Conservation (phyloP, 768 basidiomycete genomes). For the Tricholoma flavovirens region DNA sequence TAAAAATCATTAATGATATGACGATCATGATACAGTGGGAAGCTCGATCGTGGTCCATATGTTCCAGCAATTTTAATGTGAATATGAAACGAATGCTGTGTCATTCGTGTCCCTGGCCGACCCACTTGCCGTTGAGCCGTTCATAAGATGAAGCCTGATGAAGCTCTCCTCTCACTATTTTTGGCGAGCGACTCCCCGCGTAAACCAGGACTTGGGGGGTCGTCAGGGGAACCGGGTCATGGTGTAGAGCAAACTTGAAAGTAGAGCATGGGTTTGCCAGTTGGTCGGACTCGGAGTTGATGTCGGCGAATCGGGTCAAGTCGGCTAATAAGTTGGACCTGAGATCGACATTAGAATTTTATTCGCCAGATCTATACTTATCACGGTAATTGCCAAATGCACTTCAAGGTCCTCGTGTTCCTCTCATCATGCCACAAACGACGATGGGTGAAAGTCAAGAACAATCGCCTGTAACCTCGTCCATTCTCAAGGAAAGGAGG, state of each 20-base stretch:
- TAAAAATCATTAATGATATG: too few species aligned
- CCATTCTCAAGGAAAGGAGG: constrained; percentile 69
- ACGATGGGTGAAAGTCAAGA: constrained; percentile 39
- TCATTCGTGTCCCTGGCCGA: neutral
- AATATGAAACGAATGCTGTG: too few species aligned
- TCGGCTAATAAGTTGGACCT: neutral
- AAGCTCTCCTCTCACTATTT: neutral
- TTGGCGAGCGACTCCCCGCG: neutral
- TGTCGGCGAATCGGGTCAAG: neutral
- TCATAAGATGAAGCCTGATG: too few species aligned
- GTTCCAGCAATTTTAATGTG: too few species aligned
- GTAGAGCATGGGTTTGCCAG: too few species aligned
- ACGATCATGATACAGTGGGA: too few species aligned
- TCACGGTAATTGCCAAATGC: constrained; percentile 20
- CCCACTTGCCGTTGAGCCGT: too few species aligned
- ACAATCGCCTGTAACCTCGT: constrained; percentile 36
- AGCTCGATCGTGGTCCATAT: too few species aligned
- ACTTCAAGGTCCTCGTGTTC: constrained; percentile 17
- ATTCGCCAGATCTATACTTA: constrained; percentile 14
- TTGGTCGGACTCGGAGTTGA: neutral
- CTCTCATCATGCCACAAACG: constrained; percentile 41
- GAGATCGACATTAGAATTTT: constrained; percentile 3
- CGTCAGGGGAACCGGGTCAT: neutral
- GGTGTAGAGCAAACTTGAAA: too few species aligned
- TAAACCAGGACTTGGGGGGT: neutral